Conservation (phyloP, 1,284 basidiomycete species). For the Farysia itapuensis region DNA sequence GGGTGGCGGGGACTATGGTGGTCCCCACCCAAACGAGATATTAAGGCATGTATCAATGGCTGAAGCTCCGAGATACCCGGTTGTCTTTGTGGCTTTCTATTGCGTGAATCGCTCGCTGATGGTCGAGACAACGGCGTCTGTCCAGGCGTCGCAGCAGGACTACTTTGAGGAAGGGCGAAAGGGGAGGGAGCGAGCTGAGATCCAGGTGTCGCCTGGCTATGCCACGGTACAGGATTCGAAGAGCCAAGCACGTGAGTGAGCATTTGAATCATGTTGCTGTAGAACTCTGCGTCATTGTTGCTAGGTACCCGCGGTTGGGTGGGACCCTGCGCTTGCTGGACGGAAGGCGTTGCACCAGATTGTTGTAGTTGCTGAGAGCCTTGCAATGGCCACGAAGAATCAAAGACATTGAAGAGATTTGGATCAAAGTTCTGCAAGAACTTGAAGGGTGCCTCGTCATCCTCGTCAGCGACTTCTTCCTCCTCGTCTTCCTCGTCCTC, state of each 20-base stretch:
- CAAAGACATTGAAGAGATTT: constrained; percentile 8
- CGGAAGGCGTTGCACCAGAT: background rate
- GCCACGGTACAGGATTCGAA: constrained; percentile 35
- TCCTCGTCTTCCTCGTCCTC: constrained; percentile 18
- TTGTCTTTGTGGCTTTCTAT: background rate
- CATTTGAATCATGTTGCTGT: constrained; percentile 48
- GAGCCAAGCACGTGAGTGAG: constrained; percentile 48
- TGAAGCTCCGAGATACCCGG: constrained; percentile 22
- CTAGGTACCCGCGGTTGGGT: constrained; percentile 7
- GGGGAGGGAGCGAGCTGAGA: constrained; percentile 30
- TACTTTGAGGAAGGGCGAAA: constrained; percentile 16
- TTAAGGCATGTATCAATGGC: constrained; percentile 37
- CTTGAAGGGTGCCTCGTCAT: constrained; percentile 19
- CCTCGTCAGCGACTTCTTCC: too few species aligned
- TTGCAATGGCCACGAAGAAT: background rate
- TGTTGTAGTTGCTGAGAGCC: background rate
- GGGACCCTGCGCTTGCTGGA: background rate
- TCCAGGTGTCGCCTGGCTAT: constrained; percentile 18
- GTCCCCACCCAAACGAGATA: constrained; percentile 33
- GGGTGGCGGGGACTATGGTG: constrained; percentile 16
- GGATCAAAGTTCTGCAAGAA: constrained; percentile 25
- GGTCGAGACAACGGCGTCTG: constrained; percentile 3
- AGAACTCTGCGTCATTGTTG: constrained; percentile 37
- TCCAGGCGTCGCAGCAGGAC: constrained; percentile 21
- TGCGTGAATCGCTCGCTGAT: background rate